Conservation (phyloP, 202 grass and related monocot genomes). For the Thinopyrum obtusiflorum region DNA sequence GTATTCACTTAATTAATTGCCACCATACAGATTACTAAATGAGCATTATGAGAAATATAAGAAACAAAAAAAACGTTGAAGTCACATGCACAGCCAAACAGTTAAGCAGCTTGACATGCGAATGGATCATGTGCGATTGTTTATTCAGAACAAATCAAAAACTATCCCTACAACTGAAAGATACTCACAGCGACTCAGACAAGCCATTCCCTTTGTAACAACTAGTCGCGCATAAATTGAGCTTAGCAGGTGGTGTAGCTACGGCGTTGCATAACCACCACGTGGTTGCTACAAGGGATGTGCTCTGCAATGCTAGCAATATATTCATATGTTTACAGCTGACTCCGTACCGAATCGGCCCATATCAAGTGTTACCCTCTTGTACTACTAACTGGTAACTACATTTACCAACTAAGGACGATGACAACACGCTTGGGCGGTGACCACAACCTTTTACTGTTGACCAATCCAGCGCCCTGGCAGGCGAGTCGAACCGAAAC, state of each 20-base stretch:
- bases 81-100: neutral
- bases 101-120: neutral
- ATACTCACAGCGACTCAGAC: neutral
- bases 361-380: neutral
- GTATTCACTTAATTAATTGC: neutral
- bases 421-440: neutral
- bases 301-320: neutral
- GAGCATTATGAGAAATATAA: neutral
- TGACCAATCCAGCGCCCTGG: neutral
- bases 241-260: neutral
- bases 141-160: too few species aligned
- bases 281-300: neutral
- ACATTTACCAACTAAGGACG: neutral
- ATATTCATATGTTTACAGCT: neutral
- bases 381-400: neutral
- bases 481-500: neutral
- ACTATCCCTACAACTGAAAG: neutral
- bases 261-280: neutral
- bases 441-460: neutral
- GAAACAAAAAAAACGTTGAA: neutral
- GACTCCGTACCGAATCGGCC: neutral
- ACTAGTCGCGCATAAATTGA: neutral
- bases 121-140: neutral
- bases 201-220: neutral
- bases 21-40: neutral